phyloP scores from a whole-genome alignment of 495 filamentous ascomycete genomes.

The Lophium mytilinum region DNA sequence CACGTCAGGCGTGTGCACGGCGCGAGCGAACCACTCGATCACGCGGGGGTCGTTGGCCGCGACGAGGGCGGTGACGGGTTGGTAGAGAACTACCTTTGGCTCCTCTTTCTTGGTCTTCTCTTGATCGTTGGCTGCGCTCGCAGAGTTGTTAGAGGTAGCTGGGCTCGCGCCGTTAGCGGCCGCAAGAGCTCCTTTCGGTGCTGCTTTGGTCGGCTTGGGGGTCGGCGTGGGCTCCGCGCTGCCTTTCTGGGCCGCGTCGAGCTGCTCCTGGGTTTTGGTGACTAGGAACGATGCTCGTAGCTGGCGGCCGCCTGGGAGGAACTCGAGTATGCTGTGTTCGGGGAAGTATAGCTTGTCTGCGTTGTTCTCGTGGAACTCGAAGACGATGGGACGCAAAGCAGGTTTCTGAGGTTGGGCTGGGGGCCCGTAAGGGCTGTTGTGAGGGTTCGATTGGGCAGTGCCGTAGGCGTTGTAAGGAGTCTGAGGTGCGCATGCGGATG shows the following conservation, averaged over 20 bases:
- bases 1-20: slow-evolving; percentile 72
- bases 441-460: neutral
- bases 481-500: neutral
- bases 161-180: too few species aligned
- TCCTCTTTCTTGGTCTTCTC: slow-evolving; percentile 13
- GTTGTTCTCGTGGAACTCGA: slow-evolving; percentile 69
- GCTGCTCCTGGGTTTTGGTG: slow-evolving; percentile 48
- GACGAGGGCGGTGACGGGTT: slow-evolving; percentile 78
- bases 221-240: too few species aligned
- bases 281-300: slow-evolving; percentile 60
- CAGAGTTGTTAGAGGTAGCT: too few species aligned
- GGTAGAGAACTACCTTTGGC: slow-evolving; percentile 67
- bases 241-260: too few species aligned
- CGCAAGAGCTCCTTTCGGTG: too few species aligned
- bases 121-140: too few species aligned
- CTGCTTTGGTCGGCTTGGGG: too few species aligned
- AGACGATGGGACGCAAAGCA: slow-evolving; percentile 53
- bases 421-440: neutral
- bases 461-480: neutral
- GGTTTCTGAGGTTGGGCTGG: slow-evolving; percentile 48
- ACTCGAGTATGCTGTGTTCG: slow-evolving; percentile 77
- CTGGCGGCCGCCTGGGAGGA: slow-evolving; percentile 37
- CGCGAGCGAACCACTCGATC: slow-evolving; percentile 63
- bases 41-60: slow-evolving; percentile 52
- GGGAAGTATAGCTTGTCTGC: slow-evolving; percentile 89